phyloP scores from a whole-genome alignment of 2,329 filamentous ascomycete genomes.

The Aspergillus phoenicis region DNA sequence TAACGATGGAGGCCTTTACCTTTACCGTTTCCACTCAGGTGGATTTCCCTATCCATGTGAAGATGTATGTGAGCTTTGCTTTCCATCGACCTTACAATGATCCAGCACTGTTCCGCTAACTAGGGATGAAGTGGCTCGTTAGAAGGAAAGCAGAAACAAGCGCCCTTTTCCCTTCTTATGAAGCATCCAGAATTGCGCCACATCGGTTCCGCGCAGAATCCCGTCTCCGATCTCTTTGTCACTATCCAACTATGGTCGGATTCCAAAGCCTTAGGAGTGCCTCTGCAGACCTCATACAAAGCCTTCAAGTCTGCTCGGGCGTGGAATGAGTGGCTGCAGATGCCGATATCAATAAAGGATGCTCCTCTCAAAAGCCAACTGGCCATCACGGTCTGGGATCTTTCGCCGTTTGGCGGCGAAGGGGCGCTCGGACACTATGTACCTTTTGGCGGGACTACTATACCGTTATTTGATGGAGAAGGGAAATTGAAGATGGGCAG shows the following conservation, averaged over 20 bases:
- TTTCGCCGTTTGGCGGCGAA: conserved; percentile 75
- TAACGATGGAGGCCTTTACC: conserved; percentile 86
- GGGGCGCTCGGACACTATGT: conserved; percentile 74
- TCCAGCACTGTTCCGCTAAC: conserved; percentile 3
- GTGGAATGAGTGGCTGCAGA: conserved; percentile 95
- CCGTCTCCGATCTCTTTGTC: conserved; percentile 85
- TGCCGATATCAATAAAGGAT: conserved; percentile 82
- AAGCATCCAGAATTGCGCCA: conserved; percentile 79
- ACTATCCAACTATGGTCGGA: conserved; percentile 94
- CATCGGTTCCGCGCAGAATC: conserved; percentile 80
- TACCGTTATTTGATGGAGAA: conserved; percentile 88
- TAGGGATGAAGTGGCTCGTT: conserved; percentile 63
- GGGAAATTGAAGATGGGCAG: conserved; percentile 88
- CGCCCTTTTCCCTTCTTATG: conserved; percentile 76
- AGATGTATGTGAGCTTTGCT: conserved; percentile 56
- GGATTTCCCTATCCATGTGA: conserved; percentile 67
- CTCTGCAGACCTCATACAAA: conserved; percentile 90
- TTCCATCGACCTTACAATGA: not conserved
- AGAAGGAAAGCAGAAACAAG: conserved; percentile 74
- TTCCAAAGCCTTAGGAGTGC: conserved; percentile 90
- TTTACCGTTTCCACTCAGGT: conserved; percentile 89
- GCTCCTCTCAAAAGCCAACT: conserved; percentile 80
- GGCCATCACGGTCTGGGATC: conserved; percentile 92
- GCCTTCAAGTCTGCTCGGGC: conserved; percentile 72
- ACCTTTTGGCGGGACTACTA: conserved; percentile 91